phyloP scores from a whole-genome alignment of 2,329 filamentous ascomycete species.

The Colletotrichum magnum region DNA sequence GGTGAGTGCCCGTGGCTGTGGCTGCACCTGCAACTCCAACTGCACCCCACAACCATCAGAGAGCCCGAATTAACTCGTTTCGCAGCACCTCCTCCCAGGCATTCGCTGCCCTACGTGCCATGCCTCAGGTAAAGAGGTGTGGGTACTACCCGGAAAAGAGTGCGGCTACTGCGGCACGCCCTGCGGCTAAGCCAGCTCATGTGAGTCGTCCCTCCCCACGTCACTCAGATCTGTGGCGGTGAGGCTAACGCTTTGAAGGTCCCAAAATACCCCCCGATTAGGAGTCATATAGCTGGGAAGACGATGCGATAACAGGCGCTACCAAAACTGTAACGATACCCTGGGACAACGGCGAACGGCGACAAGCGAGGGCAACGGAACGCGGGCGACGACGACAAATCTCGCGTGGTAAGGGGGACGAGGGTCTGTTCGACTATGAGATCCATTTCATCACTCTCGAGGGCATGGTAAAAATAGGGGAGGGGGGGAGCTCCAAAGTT shows the following conservation, averaged over 20 bases:
- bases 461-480: slow-evolving; percentile 21
- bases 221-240: slow-evolving; percentile 25
- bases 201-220: slow-evolving; percentile 32
- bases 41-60: slow-evolving; percentile 10
- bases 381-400: not conserved
- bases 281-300: slow-evolving; percentile 27
- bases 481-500: slow-evolving; percentile 14
- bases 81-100: slow-evolving; percentile 59
- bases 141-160: slow-evolving; percentile 68
- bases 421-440: slow-evolving; percentile 35
- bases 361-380: slow-evolving; percentile 24
- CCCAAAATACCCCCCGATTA: slow-evolving; percentile 20
- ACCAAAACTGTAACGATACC: slow-evolving; percentile 38
- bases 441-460: slow-evolving; percentile 28
- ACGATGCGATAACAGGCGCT: slow-evolving; percentile 21
- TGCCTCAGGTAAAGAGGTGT: slow-evolving; percentile 64
- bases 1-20: slow-evolving; percentile 11
- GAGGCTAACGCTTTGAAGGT: slow-evolving; percentile 28
- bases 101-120: slow-evolving; percentile 67
- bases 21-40: no score
- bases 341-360: slow-evolving; percentile 38
- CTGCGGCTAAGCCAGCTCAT: slow-evolving; percentile 46
- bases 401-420: slow-evolving; percentile 16
- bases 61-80: slow-evolving; percentile 23
- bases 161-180: slow-evolving; percentile 67